phyloP scores from a whole-genome alignment of 2,329 filamentous ascomycete genomes.

The Paecilomyces dactylethromorphus region DNA sequence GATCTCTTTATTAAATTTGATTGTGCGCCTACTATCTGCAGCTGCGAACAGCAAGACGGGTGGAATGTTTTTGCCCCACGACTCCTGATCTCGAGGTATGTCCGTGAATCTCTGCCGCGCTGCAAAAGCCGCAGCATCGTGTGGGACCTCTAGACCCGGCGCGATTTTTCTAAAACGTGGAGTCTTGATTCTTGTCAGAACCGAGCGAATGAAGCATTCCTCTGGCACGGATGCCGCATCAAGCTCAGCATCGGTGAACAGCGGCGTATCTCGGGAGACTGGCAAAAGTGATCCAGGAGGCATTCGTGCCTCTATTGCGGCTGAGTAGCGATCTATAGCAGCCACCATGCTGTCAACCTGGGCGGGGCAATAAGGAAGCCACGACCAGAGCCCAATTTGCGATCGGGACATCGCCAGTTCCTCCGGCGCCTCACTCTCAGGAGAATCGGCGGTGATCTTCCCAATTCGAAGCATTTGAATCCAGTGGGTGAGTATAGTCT shows the following conservation, averaged over 20 bases:
- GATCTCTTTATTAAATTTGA: not conserved
- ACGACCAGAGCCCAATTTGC: constrained; percentile 1
- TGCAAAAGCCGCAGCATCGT: not conserved
- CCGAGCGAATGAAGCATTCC: constrained; percentile 3
- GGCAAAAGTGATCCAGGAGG: not conserved
- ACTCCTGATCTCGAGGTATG: not conserved
- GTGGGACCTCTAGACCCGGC: constrained; percentile 3
- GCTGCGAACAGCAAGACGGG: not conserved
- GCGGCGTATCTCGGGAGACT: not conserved
- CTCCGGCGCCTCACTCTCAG: not conserved
- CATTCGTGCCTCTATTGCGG: not conserved
- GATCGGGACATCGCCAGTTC: not conserved
- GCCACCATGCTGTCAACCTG: constrained; percentile 2
- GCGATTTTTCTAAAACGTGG: constrained; percentile 4
- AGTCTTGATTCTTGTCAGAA: constrained; percentile 1
- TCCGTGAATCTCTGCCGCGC: not conserved
- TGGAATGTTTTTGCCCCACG: not conserved
- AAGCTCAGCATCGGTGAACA: constrained; percentile 1
- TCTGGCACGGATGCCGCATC: constrained; percentile 2
- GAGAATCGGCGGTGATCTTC: not conserved
- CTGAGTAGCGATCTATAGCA: constrained; percentile 1
- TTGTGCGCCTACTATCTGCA: not conserved
- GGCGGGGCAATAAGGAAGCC: constrained; percentile 2
- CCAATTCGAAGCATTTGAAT: constrained; percentile 3
- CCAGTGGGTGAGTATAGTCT: constrained; percentile 12